A percentile compares a stretch with the other conserved stretches of the same genome.
Conservation (phyloP, 2,329 filamentous ascomycete genomes). For the Epichloe baconii region DNA sequence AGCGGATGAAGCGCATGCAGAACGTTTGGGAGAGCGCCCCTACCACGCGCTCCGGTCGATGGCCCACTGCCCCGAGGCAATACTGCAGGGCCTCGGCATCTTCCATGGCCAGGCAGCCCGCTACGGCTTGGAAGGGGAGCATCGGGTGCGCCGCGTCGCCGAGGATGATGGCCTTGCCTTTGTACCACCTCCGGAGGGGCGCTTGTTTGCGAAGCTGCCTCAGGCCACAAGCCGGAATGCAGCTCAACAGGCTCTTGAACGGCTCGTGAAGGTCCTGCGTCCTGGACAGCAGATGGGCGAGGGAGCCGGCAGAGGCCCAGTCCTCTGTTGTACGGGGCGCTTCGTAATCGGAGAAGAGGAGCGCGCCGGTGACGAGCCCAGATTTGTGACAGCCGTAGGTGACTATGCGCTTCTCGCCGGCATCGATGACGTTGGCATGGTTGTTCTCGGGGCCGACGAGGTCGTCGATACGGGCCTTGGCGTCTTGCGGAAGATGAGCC, state of each 20-base stretch:
- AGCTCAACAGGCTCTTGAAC: neutral
- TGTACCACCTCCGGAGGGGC: neutral
- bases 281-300: neutral
- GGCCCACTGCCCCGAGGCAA: neutral
- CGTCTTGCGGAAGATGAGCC: neutral
- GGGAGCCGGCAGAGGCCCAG: neutral
- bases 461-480: neutral
- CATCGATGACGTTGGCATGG: neutral
- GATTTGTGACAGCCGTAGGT: neutral
- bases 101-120: constrained; percentile 1
- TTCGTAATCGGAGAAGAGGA: neutral
- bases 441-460: neutral
- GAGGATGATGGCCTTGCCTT: constrained; percentile 1
- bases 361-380: neutral
- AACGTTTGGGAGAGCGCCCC: neutral
- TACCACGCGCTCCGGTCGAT: neutral
- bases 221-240: neutral
- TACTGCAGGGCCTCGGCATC: constrained; percentile 1
- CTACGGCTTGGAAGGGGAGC: neutral
- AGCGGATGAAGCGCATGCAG: neutral
- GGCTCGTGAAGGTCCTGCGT: neutral
- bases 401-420: neutral
- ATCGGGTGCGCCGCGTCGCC: constrained; percentile 1
- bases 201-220: constrained; percentile 1
- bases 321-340: neutral